phyloP scores from a whole-genome alignment of 2,329 filamentous ascomycete genomes.

The Venturia pyrina region DNA sequence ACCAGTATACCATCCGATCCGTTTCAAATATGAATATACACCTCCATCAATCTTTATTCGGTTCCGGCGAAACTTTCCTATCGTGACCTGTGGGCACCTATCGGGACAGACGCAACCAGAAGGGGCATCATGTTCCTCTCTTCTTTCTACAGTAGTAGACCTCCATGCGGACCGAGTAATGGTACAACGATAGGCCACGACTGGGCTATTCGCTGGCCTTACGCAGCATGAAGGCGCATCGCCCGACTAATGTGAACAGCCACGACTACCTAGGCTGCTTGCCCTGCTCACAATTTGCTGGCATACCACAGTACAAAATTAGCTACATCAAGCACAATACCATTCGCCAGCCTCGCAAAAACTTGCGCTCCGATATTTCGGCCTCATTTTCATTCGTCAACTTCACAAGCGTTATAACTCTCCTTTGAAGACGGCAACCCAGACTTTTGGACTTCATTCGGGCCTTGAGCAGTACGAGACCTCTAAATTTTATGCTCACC shows the following conservation, averaged over 20 bases:
- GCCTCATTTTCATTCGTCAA: not conserved
- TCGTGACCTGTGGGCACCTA: not conserved
- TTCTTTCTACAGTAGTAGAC: not conserved
- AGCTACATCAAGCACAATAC: not conserved
- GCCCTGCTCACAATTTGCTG: not conserved
- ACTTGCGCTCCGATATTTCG: not conserved
- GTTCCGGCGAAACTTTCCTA: not conserved
- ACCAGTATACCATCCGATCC: not conserved
- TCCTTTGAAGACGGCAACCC: not conserved
- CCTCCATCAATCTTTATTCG: not conserved
- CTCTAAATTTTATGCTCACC: not conserved
- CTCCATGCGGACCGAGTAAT: not conserved
- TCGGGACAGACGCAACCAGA: not conserved
- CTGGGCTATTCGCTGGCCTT: not conserved
- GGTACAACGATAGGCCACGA: not conserved
- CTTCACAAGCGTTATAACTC: not conserved
- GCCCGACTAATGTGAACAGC: not conserved
- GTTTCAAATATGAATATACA: not conserved
- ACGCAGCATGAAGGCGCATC: not conserved
- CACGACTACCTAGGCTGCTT: not conserved
- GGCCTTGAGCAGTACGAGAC: not conserved
- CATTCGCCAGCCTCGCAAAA: not conserved
- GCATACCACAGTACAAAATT: not conserved
- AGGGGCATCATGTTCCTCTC: not conserved
- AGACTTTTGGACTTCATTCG: not conserved